A percentile compares a stretch with the other conserved stretches of the same genome.
Conservation (phyloP, 1,284 basidiomycete genomes). For the Ceratobasidium sp. region DNA sequence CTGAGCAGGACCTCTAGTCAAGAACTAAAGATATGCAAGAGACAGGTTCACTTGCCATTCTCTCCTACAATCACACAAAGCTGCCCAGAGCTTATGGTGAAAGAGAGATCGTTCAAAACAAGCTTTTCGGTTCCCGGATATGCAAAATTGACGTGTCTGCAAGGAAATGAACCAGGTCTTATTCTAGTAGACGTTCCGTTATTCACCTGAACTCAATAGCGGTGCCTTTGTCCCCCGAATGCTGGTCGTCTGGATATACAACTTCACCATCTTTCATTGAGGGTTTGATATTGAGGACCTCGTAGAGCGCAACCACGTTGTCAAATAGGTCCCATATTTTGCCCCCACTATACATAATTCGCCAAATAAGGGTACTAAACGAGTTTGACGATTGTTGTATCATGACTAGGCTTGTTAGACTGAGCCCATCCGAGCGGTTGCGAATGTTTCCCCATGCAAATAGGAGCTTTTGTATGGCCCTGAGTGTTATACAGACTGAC, state of each 20-base stretch:
- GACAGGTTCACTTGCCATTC: conserved; percentile 29
- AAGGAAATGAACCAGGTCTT: not conserved
- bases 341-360: not conserved
- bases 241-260: conserved; percentile 30
- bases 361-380: conserved; percentile 9
- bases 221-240: conserved; percentile 17
- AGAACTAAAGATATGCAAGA: not conserved
- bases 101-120: conserved; percentile 37
- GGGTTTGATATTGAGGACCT: conserved; percentile 31
- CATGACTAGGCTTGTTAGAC: not conserved
- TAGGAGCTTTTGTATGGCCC: not conserved
- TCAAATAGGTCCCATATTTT: conserved; percentile 21
- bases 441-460: conserved; percentile 8
- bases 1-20: not conserved
- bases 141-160: conserved; percentile 37
- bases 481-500: not conserved
- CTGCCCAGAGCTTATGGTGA: conserved; percentile 37
- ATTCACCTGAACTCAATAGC: conserved; percentile 41
- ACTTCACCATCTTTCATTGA: conserved; percentile 37
- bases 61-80: conserved; percentile 43
- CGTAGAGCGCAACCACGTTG: conserved; percentile 35
- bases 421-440: not conserved
- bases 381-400: conserved; percentile 24
- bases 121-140: conserved; percentile 44
- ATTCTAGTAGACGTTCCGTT: not conserved